Evolutionary conservation across 2,329 filamentous ascomycete genomes (phyloP), one percentile per base, ranked within the genome.

Genomic region (Colletotrichum acutatum): DNA sequence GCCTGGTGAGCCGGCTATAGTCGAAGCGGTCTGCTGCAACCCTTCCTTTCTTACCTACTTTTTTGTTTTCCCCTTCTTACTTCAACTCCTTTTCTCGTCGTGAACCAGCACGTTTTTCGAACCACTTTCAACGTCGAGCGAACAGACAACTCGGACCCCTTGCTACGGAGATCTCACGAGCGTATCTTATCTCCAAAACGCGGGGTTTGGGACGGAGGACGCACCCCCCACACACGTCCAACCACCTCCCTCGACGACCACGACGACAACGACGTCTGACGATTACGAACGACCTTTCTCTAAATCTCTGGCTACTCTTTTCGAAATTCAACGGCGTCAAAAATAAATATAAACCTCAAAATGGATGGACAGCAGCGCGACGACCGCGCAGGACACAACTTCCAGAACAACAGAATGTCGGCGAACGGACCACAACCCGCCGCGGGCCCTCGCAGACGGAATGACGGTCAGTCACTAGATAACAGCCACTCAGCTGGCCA

Each of bases 301-400:
- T 37, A 19, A 7, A 16, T 30, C 32, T 46, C 49, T 16, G 2
- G 24, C 62, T 49, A 56, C 24, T 5, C 2, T 49, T 57, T 32
- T 66, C 46, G 9, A 46, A 26, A 26, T 37, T 60, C 32, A 56
- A 32, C 46, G 63, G 53, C 63, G 30, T 62, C 49, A n/a, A 57
- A 72, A 68, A 71, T 16, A 26, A 26, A 52, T 12, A 61, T 26
- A 46, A 19, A 32, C 12, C 28, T 28, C 28, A 75, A 1, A 19
- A 75, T 75, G 74, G 61, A 75, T 24, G 71, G 67, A 57, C 72
- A 74, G 37, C 66, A 74, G 56, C 74, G 65, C 72, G 65, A 75
- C 70, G 66, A 76, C 24, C 75, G 76, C 75, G 75, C 75, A 59
- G 75, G 68, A 52, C 76, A 74, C 65, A 72, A 76, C 75, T 76